Evolutionary conservation across 768 basidiomycete genomes (phyloP).

Genomic region (Mycena albidolilacea): DNA sequence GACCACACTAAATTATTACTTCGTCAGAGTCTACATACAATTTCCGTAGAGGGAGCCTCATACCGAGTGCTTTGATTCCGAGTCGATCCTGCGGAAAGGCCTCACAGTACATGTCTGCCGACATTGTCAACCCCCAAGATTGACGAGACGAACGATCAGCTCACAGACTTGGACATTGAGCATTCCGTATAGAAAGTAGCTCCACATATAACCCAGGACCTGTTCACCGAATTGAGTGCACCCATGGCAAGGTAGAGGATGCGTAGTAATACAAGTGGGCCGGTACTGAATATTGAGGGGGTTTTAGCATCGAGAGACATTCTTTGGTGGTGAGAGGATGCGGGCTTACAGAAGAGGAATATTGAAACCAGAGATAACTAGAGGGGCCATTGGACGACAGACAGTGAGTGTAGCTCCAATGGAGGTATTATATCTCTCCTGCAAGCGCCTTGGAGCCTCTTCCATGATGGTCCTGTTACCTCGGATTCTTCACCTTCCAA

Average conservation of each 20-base stretch:
- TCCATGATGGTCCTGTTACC: slow-evolving; percentile 10
- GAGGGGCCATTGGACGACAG: slow-evolving; percentile 25
- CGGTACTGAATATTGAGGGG: slow-evolving; percentile 16
- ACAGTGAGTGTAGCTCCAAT: background rate
- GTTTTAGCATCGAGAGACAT: background rate
- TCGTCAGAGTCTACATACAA: background rate
- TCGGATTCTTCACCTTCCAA: slow-evolving; percentile 16
- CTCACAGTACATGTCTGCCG: slow-evolving; percentile 30
- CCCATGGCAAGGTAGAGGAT: background rate
- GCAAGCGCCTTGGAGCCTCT: slow-evolving; percentile 20
- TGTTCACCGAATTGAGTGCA: slow-evolving; percentile 1
- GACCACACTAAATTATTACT: slow-evolving; percentile 30
- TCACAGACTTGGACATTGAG: slow-evolving; percentile 33
- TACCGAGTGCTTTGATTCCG: slow-evolving; percentile 33
- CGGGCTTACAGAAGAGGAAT: slow-evolving; percentile 22
- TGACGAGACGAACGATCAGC: slow-evolving; percentile 7
- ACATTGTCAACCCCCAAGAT: slow-evolving; percentile 7
- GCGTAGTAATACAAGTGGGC: slow-evolving; percentile 16
- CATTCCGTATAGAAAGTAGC: slow-evolving; percentile 30
- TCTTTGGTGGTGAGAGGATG: background rate
- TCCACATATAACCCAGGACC: slow-evolving; percentile 38
- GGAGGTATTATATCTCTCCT: slow-evolving; percentile 11
- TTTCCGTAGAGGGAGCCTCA: background rate
- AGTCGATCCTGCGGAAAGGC: slow-evolving; percentile 22
- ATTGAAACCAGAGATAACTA: slow-evolving; percentile 19